Base-by-base conservation (phyloP, 352 stramenopile genomes). In the Phytophthora lateralis region DNA sequence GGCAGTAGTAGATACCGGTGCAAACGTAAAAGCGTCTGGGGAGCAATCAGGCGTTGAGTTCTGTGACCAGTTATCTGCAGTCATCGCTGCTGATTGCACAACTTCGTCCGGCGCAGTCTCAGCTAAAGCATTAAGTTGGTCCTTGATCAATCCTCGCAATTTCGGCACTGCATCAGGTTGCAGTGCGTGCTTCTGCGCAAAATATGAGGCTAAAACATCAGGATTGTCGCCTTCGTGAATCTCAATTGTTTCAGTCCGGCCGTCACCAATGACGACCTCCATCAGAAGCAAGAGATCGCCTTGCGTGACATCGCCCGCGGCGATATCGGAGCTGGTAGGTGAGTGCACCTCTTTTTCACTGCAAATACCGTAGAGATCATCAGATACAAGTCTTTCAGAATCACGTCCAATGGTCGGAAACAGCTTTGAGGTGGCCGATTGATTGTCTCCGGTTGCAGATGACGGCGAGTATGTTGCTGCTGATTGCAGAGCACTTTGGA, bases 251-350 rank as follows among this genome's bases (percentile, higher is more conserved):
- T 90, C 81, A 42, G 78, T 85, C 17, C 75, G 68, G 3, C 78
- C 85, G 49, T 90, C 72, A 11, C 78, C 75, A 44, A 93, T 91
- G 32, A 92, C 69, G 3, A 94, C 73, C 27, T 94, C 85, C 76
- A 94, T 90, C 38, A 92, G 34, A 10, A 94, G 43, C 39, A 92
- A 60, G 14, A 94, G 66, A 46, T 92, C 78, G 2, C 44, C 47
- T 30, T 67, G 54, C 12, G 24, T 21, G 21, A 2, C 11, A 42
- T 67, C 39, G 39, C 21, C 26, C 12, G 27, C 6, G 27, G 17
- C 29, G 7, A 42, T 15, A 30, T 46, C 48, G 2, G 51, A 24
- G 39, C 45, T 42, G 27, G 4, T 8, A 8, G 11, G 45, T 14
- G 18, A 3, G 12, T 30, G 30, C 20, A 35, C 5, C 8, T 55